These are phyloP conservation scores for Noccaea bulbosa DNA, from an alignment of 345 rosid species.

Conservation along the genomic window DNA sequence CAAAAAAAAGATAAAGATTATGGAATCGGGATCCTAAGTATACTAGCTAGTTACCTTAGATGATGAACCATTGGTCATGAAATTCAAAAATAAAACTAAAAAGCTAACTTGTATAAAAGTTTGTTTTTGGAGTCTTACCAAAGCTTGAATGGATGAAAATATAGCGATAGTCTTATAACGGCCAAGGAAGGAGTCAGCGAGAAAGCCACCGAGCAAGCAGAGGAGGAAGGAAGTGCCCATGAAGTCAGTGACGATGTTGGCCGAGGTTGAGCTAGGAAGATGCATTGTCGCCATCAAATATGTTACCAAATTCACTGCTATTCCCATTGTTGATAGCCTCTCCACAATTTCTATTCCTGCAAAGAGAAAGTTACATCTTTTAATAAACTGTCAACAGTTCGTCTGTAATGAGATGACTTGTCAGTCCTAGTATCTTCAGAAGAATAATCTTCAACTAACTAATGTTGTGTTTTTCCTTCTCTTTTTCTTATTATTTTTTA, in stretches of 20 bases:
- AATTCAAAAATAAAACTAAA: too few relatives aligned
- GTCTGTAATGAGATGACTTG: neutral
- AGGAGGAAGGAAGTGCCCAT: conserved; percentile 71
- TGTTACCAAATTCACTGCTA: conserved; percentile 78
- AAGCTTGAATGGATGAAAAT: conserved; percentile 61
- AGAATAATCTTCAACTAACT: neutral
- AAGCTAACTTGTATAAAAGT: neutral
- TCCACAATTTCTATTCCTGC: conserved; percentile 68
- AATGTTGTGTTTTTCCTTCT: neutral
- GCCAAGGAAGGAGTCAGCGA: conserved; percentile 74
- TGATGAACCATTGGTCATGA: too few relatives aligned
- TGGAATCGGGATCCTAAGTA: too few relatives aligned
- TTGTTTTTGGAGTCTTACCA: conserved; percentile 44
- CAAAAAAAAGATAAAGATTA: too few relatives aligned
- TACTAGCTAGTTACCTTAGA: too few relatives aligned
- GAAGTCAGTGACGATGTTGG: conserved; percentile 70
- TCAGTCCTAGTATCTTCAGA: neutral
- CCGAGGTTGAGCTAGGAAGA: conserved; percentile 65
- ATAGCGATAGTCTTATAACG: conserved; percentile 73
- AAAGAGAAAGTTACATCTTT: neutral
- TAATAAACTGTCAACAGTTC: neutral
- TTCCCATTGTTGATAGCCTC: conserved; percentile 76
- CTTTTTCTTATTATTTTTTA: neutral
- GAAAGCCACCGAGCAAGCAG: conserved; percentile 73
- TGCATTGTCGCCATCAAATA: conserved; percentile 69